A percentile compares a stretch with the other conserved stretches of the same genome.
Conservation (phyloP, 2,329 filamentous ascomycete species). For the Hortaea sp. region DNA sequence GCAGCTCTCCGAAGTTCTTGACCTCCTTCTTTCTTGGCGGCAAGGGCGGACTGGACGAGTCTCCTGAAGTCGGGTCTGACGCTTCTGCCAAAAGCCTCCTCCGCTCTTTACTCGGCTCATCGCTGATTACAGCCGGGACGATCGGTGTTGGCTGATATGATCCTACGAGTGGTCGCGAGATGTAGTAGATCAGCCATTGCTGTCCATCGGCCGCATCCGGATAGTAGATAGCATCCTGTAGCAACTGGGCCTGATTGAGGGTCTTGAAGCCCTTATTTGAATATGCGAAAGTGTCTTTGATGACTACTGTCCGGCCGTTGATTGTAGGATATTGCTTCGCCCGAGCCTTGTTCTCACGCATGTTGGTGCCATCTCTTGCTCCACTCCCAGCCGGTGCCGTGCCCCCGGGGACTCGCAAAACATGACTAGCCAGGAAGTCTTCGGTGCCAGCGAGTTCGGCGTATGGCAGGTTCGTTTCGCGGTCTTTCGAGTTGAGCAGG, state of each 20-base stretch:
- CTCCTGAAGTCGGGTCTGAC: constrained; percentile 9
- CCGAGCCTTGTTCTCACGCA: constrained; percentile 83
- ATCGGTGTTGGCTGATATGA: constrained; percentile 68
- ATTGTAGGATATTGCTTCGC: constrained; percentile 88
- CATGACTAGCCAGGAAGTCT: constrained; percentile 94
- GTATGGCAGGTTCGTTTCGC: constrained; percentile 67
- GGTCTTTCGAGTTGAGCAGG: constrained; percentile 77
- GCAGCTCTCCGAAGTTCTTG: constrained; percentile 77
- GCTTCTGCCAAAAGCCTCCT: constrained; percentile 21
- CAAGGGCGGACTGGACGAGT: constrained; percentile 23
- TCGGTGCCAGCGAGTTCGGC: constrained; percentile 77
- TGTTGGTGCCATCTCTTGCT: constrained; percentile 42
- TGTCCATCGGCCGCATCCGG: constrained; percentile 79
- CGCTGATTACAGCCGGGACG: constrained; percentile 47
- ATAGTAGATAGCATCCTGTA: constrained; percentile 79
- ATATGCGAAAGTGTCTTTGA: constrained; percentile 88
- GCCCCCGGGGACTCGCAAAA: constrained; percentile 65
- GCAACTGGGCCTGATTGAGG: constrained; percentile 76
- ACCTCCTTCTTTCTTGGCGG: constrained; percentile 76
- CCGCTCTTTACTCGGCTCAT: constrained; percentile 24
- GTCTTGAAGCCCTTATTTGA: constrained; percentile 99
- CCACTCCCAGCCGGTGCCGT: constrained; percentile 40
- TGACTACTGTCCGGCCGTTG: constrained; percentile 84
- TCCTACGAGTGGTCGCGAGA: constrained; percentile 79
- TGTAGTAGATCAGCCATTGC: constrained; percentile 95